Base-by-base conservation (phyloP, 2,329 filamentous ascomycete species). In the Trichophyton mentagrophytes region DNA sequence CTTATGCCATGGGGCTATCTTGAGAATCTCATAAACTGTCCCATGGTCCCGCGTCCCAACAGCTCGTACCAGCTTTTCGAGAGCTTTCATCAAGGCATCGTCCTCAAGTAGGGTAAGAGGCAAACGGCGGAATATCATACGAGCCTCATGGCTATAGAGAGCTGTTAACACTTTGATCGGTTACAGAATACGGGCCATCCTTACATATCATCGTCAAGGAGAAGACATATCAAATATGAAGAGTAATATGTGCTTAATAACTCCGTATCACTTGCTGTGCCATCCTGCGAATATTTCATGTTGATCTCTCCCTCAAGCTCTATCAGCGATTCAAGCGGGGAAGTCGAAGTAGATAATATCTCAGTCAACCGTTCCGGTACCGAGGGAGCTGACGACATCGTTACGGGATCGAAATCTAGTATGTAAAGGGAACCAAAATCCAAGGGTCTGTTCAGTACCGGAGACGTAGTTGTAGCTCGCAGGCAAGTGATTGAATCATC, bases 131-230 rank as follows among this genome's bases (percentile, higher is more conserved):
- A 69, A 73, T 61, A 75, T 64, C 46, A 72, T 69, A n/a, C 72
- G 74, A 59, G 74, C 73, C 70, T 76, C 74, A 53, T 68, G 64
- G 59, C 73, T 22, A 9, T 17, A 56, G 8, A 57, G n/a, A 27
- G 11, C 20, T 22, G 55, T 57, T 40, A 57, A 30, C 11, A 40
- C 38, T 38, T 58, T 61, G 7, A 61, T 59, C 25, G 44, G 2
- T 30, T 25, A 22, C 40, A 20, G 15, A 57, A 44, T 6, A n/a
- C 13, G 9, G 65, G 33, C 7, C 3, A 8, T 20, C 47, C 72
- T 66, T 33, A 76, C 74, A 74, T 67, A 65, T 76, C 68, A 57
- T 74, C 68, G 8, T 69, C 70, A 49, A 76, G 69, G 55, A 76
- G 70, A 46, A 74, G 72, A 5, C 71, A 70, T 55, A 76, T 69